These are phyloP conservation scores for Sphaerulina populicola DNA, from an alignment of 2,329 filamentous ascomycete species.

Conservation along the genomic window DNA sequence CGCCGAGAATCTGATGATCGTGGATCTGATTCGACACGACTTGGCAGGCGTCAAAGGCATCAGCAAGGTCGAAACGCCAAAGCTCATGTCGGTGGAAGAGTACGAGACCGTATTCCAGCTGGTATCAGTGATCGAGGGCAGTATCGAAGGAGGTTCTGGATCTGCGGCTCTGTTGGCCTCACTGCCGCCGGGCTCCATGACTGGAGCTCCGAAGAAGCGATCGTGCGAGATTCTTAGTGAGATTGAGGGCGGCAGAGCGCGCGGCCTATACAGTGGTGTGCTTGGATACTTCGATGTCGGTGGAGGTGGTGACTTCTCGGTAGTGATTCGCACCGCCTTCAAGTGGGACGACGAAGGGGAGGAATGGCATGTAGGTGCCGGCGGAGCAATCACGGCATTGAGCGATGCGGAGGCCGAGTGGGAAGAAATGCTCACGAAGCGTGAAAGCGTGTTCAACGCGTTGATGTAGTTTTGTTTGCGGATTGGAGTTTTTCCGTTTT, in stretches of 20 bases:
- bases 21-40: constrained; percentile 91
- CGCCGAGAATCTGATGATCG: constrained; percentile 96
- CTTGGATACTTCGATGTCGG: constrained; percentile 83
- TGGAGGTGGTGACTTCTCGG: constrained; percentile 81
- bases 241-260: constrained; percentile 55
- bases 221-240: constrained; percentile 72
- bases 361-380: constrained; percentile 76
- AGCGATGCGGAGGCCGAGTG: constrained; percentile 73
- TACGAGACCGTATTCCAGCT: constrained; percentile 88
- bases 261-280: constrained; percentile 79
- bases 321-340: constrained; percentile 78
- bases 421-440: constrained; percentile 67
- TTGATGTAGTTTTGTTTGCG: constrained; percentile 8
- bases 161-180: constrained; percentile 68
- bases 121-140: constrained; percentile 75
- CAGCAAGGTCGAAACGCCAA: constrained; percentile 60
- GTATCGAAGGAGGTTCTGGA: constrained; percentile 50
- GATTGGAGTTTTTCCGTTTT: background rate
- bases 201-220: constrained; percentile 86
- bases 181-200: constrained; percentile 90
- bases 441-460: constrained; percentile 27
- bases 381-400: constrained; percentile 78
- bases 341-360: constrained; percentile 55
- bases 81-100: constrained; percentile 79
- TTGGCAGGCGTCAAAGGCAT: constrained; percentile 58